Conservation (phyloP, 257 asterid genomes). For the Lithospermum erythrorhizon region DNA sequence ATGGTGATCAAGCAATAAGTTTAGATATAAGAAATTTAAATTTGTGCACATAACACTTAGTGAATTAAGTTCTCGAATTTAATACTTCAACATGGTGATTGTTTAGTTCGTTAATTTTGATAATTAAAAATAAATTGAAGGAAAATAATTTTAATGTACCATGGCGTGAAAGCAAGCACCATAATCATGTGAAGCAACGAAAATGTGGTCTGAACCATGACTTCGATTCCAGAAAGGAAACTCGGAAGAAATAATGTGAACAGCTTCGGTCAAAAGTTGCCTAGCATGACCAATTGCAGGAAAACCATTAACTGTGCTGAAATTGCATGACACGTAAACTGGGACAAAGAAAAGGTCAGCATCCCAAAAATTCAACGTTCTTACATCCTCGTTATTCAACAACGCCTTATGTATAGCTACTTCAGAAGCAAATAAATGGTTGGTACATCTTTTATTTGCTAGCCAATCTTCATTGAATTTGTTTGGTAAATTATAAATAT, state of each 20-base stretch:
- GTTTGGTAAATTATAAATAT: conserved; percentile 59
- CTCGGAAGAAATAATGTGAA: conserved; percentile 33
- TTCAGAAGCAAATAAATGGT: conserved; percentile 81
- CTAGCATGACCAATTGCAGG: conserved; percentile 94
- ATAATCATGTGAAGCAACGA: conserved; percentile 91
- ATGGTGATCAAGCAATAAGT: no score
- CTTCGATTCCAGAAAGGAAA: conserved; percentile 84
- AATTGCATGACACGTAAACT: conserved; percentile 80
- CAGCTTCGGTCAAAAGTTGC: conserved; percentile 41
- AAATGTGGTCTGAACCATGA: conserved; percentile 74
- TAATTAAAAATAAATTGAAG: no score
- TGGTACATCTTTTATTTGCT: conserved; percentile 46
- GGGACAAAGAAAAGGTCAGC: conserved; percentile 93
- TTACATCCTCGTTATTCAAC: conserved; percentile 23
- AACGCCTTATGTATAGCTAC: conserved; percentile 71
- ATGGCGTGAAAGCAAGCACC: conserved; percentile 93
- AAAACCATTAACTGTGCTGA: conserved; percentile 80
- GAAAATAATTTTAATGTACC: conserved; percentile 24
- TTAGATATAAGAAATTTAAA: neutral
- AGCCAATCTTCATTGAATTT: conserved; percentile 64
- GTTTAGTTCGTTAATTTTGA: no score
- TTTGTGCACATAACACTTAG: neutral
- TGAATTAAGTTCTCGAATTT: no score
- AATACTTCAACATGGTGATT: no score
- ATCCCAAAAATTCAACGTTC: conserved; percentile 50